These are phyloP conservation scores for Mycena alexandri DNA, from an alignment of 768 basidiomycete genomes.

Conservation along the genomic window DNA sequence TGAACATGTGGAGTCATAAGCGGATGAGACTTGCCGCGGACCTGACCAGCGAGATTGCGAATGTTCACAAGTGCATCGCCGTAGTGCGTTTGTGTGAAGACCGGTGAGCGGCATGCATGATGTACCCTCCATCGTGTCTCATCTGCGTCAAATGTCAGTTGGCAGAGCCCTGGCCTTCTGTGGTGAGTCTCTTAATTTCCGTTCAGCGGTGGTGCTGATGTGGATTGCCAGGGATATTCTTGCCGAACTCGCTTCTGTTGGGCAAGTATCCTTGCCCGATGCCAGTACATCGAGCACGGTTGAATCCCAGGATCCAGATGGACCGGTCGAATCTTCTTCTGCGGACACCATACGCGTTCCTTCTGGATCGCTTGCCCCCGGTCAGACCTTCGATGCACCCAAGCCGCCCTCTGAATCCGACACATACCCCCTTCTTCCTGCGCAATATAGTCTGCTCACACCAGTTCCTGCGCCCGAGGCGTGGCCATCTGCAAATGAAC, in stretches of 20 bases:
- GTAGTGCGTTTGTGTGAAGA: not conserved
- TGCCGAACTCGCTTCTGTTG: conserved; percentile 40
- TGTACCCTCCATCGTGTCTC: not conserved
- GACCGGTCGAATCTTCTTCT: too few relatives aligned
- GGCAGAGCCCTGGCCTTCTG: conserved; percentile 56
- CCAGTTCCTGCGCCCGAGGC: conserved; percentile 25
- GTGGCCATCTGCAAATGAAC: conserved; percentile 29
- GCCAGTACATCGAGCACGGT: not conserved
- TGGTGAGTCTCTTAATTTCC: conserved; percentile 39
- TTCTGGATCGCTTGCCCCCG: too few relatives aligned
- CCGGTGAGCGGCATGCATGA: not conserved
- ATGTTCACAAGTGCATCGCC: conserved; percentile 1
- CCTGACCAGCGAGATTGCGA: not conserved
- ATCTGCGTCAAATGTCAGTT: conserved; percentile 44
- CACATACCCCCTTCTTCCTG: conserved; percentile 12
- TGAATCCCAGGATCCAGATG: too few relatives aligned
- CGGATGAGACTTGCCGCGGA: not conserved
- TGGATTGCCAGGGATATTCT: conserved; percentile 37
- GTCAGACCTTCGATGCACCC: too few relatives aligned
- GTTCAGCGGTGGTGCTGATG: too few relatives aligned
- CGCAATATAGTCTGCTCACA: conserved; percentile 31
- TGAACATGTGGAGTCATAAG: not conserved
- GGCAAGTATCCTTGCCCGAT: conserved; percentile 30
- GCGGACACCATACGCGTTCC: too few relatives aligned
- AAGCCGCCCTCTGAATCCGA: too few relatives aligned